These are phyloP conservation scores for Mycena indigotica DNA, from an alignment of 768 basidiomycete genomes.

Conservation along the genomic window DNA sequence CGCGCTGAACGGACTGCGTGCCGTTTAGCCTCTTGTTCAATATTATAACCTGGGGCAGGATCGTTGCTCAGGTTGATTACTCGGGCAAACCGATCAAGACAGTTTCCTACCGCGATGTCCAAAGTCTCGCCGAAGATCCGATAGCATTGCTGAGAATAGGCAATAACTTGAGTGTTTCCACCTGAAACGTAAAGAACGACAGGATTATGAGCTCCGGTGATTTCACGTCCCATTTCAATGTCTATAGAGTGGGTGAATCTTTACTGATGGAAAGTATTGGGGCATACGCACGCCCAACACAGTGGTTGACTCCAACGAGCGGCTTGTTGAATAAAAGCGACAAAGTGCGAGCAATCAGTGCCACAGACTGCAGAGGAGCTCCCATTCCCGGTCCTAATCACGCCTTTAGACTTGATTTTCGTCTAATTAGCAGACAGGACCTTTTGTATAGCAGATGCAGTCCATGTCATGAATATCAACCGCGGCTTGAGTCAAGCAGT, in stretches of 20 bases:
- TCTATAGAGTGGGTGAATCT: slow-evolving; percentile 49
- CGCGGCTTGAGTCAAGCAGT: slow-evolving; percentile 68
- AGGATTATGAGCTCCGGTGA: slow-evolving; percentile 93
- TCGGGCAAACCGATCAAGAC: slow-evolving; percentile 94
- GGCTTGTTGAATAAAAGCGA: slow-evolving; percentile 88
- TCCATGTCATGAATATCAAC: slow-evolving; percentile 79
- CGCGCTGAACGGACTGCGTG: slow-evolving; percentile 30
- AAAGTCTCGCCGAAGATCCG: slow-evolving; percentile 98
- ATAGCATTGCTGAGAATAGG: slow-evolving; percentile 96
- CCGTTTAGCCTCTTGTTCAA: slow-evolving; percentile 95
- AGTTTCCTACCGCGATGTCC: slow-evolving; percentile 99
- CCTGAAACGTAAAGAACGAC: slow-evolving; percentile 98
- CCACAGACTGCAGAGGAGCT: slow-evolving; percentile 92
- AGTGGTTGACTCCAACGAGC: slow-evolving; percentile 97
- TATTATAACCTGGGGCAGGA: slow-evolving; percentile 95
- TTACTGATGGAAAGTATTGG: background rate
- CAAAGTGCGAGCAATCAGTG: slow-evolving; percentile 88
- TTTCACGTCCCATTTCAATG: slow-evolving; percentile 97
- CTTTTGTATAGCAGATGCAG: slow-evolving; percentile 97
- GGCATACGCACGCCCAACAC: slow-evolving; percentile 83
- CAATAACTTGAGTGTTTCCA: slow-evolving; percentile 98
- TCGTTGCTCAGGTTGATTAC: slow-evolving; percentile 95
- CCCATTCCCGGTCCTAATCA: slow-evolving; percentile 96
- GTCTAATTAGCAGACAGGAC: slow-evolving; percentile 39
- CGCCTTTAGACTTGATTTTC: slow-evolving; percentile 1